These are phyloP conservation scores for Stephanodiscus triporus DNA, from an alignment of 108 stramenopile species.

Conservation along the genomic window DNA sequence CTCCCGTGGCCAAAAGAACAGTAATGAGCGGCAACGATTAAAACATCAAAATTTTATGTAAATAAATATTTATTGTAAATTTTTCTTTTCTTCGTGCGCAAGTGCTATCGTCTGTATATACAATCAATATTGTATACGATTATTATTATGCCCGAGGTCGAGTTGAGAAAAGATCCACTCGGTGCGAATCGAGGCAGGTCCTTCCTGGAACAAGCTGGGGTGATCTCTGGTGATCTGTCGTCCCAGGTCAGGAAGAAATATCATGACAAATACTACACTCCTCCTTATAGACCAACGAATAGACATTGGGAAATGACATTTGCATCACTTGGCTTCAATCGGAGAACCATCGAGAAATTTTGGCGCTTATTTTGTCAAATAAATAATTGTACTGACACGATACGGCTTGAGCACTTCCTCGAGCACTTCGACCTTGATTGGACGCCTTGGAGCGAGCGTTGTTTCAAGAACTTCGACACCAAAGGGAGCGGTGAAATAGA, in stretches of 20 bases:
- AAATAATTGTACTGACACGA: constrained; percentile 39
- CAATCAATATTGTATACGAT: too few species aligned
- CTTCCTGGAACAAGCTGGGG: constrained; percentile 3
- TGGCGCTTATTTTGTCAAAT: constrained; percentile 57
- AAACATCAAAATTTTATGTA: not conserved
- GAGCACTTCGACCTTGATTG: constrained; percentile 51
- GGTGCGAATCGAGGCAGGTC: constrained; percentile 43
- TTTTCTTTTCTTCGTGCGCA: too few species aligned
- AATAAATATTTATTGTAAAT: not conserved
- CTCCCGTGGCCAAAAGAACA: not conserved
- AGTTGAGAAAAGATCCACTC: constrained; percentile 23
- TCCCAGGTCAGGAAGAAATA: constrained; percentile 17
- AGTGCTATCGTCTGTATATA: too few species aligned
- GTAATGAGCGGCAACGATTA: not conserved
- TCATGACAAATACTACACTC: constrained; percentile 35
- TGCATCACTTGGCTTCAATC: constrained; percentile 45
- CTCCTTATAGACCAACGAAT: constrained; percentile 53
- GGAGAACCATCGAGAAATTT: constrained; percentile 51
- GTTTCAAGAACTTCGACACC: constrained; percentile 55
- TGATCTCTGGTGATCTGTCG: constrained; percentile 5
- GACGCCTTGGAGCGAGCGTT: constrained; percentile 48
- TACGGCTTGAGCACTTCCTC: constrained; percentile 46
- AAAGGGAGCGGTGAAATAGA: constrained; percentile 49
- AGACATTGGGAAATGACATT: constrained; percentile 52
- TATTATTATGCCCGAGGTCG: constrained; percentile 30